A percentile compares a stretch with the other conserved stretches of the same genome.
phyloP scores from a whole-genome alignment of 441 rosid genomes.

The Gossypium schwendimanii region DNA sequence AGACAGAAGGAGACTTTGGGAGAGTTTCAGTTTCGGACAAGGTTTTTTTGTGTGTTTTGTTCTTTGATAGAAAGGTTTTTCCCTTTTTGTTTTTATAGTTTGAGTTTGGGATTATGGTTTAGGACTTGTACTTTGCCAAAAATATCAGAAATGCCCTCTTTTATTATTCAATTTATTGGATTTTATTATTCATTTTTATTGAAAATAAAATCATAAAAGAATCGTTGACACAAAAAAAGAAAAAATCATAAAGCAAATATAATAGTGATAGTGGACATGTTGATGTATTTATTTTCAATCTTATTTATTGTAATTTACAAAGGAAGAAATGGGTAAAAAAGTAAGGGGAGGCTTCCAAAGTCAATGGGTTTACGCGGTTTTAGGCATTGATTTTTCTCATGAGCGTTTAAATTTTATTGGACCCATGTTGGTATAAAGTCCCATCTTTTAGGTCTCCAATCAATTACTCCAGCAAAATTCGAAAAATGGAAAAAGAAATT shows the following conservation, averaged over 20 bases:
- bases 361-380: neutral
- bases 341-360: neutral
- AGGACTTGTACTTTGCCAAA: neutral
- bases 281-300: neutral
- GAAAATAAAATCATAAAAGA: neutral
- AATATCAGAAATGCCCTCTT: neutral
- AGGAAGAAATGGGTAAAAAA: neutral
- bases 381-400: neutral
- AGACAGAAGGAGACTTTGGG: constrained; percentile 12
- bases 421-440: neutral
- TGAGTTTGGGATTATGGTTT: neutral
- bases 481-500: too few species aligned
- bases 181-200: neutral
- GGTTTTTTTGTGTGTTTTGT: neutral
- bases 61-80: neutral
- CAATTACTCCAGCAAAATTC: too few species aligned
- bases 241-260: neutral
- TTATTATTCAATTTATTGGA: neutral
- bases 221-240: neutral
- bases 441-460: neutral
- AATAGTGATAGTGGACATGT: neutral
- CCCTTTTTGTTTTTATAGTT: neutral
- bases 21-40: neutral
- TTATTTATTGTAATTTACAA: neutral
- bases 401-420: neutral